Evolutionary conservation across 73 alveolate genomes (phyloP).

Genomic region (Tetrahymena elliotti): DNA sequence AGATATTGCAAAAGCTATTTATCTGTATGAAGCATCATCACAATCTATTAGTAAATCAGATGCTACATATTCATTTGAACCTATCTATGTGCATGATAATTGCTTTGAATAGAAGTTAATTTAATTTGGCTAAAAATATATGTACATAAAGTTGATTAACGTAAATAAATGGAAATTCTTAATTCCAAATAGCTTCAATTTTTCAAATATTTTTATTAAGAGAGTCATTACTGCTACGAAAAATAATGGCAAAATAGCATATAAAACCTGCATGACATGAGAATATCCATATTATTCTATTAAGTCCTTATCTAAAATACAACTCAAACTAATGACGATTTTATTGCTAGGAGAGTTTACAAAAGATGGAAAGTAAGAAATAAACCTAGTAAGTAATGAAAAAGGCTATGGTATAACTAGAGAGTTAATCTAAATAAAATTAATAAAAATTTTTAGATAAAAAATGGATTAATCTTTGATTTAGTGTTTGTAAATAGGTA

Average conservation of each 20-base stretch:
- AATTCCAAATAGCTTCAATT: neutral
- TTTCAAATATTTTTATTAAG: neutral
- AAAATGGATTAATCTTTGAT: neutral
- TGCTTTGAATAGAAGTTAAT: neutral
- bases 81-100: neutral
- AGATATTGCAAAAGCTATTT: neutral
- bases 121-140: neutral
- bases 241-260: neutral
- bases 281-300: neutral
- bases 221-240: neutral
- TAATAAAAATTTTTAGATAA: neutral
- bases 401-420: neutral
- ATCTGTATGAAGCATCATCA: neutral
- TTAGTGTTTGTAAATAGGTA: neutral
- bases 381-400: neutral
- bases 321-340: neutral
- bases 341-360: neutral
- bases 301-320: neutral
- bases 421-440: neutral
- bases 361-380: neutral
- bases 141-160: neutral
- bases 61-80: neutral
- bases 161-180: neutral
- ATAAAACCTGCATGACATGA: neutral
- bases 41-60: neutral